Evolutionary conservation across 352 stramenopile species (phyloP).

Genomic region (Phytophthora agathidicida): DNA sequence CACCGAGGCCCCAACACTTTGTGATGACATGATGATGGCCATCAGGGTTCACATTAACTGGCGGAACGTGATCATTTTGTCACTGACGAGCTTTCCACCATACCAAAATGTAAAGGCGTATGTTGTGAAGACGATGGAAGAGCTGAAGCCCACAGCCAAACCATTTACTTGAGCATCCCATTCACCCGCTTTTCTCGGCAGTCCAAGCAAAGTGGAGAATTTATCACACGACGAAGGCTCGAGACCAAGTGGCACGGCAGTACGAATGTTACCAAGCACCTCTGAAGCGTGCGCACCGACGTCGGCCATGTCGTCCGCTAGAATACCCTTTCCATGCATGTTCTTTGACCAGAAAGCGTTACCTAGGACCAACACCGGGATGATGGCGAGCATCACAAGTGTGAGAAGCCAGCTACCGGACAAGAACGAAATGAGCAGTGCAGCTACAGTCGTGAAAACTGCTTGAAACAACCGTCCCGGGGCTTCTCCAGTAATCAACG

Average conservation of each 20-base stretch:
- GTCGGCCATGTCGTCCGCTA: conserved; percentile 29
- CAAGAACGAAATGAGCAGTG: conserved; percentile 59
- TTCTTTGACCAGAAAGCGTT: conserved; percentile 33
- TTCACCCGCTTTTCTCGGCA: conserved; percentile 11
- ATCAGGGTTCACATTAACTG: conserved; percentile 52
- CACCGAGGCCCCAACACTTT: conserved; percentile 30
- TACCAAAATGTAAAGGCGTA: conserved; percentile 70
- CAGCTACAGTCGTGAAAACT: conserved; percentile 48
- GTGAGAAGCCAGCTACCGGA: conserved; percentile 62
- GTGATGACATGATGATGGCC: conserved; percentile 51
- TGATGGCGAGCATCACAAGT: conserved; percentile 61
- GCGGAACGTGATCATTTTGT: conserved; percentile 42
- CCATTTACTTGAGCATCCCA: conserved; percentile 44
- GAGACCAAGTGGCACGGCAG: conserved; percentile 44
- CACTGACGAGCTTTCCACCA: conserved; percentile 46
- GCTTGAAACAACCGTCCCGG: conserved; percentile 53
- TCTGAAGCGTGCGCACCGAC: conserved; percentile 41
- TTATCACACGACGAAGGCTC: conserved; percentile 23
- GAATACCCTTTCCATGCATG: conserved; percentile 20
- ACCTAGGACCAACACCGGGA: conserved; percentile 57
- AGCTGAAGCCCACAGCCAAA: conserved; percentile 74
- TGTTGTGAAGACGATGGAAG: conserved; percentile 41
- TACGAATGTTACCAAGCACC: conserved; percentile 51
- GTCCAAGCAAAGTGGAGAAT: conserved; percentile 19
- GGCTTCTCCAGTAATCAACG: conserved; percentile 50